These are phyloP conservation scores for Umbilicus rupestris DNA, from an alignment of 164 flowering plant genomes.

Conservation along the genomic window DNA sequence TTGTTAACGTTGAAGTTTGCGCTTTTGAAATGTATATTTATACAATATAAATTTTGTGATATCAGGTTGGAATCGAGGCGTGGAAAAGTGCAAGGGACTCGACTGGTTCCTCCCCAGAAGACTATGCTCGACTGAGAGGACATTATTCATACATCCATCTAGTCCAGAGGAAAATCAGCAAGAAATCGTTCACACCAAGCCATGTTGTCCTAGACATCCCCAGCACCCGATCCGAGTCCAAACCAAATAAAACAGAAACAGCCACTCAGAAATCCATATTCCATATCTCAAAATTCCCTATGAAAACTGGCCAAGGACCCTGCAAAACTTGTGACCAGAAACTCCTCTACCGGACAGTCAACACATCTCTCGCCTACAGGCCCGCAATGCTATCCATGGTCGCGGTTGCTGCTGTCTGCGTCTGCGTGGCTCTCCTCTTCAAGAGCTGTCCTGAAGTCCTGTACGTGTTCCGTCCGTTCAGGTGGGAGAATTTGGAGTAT, in stretches of 20 bases:
- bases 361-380: constrained; percentile 40
- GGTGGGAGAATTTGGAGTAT: constrained; percentile 45
- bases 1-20: neutral
- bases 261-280: constrained; percentile 20
- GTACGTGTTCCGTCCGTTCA: constrained; percentile 46
- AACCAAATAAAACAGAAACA: constrained; percentile 22
- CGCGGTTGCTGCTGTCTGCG: constrained; percentile 86
- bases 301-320: constrained; percentile 9
- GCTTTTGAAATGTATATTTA: neutral
- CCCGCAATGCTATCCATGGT: constrained; percentile 83
- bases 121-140: constrained; percentile 43
- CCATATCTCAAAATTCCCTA: constrained; percentile 24
- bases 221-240: constrained; percentile 12
- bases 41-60: neutral
- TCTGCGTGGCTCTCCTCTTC: constrained; percentile 72
- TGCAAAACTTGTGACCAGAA: constrained; percentile 51
- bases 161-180: constrained; percentile 29
- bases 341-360: constrained; percentile 19
- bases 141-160: constrained; percentile 43
- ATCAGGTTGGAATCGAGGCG: constrained; percentile 41
- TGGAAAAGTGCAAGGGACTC: constrained; percentile 43
- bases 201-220: constrained; percentile 45
- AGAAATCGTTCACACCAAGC: constrained; percentile 18
- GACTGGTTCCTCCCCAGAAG: constrained; percentile 45
- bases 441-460: constrained; percentile 66